Evolutionary conservation across 805 yeast genomes (phyloP).

Genomic region (Kuraishia hungarica): DNA sequence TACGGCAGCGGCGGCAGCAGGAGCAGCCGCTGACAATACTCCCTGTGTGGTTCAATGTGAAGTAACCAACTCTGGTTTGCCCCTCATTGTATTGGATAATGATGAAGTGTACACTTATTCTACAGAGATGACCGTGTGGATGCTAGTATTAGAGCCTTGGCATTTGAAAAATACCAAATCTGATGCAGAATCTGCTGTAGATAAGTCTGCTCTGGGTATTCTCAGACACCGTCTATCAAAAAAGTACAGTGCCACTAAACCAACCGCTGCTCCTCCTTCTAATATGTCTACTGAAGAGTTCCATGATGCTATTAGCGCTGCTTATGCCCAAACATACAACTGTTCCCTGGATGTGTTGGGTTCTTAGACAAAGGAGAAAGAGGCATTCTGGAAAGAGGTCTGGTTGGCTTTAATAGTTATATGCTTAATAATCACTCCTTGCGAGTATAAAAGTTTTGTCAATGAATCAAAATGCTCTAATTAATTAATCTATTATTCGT

Average conservation of each 20-base stretch:
- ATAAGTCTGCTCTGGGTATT: neutral
- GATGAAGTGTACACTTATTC: conserved; percentile 34
- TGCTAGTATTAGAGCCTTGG: conserved; percentile 32
- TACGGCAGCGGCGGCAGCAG: conserved; percentile 12
- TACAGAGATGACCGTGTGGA: conserved; percentile 36
- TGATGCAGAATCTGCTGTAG: neutral
- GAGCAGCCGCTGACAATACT: neutral
- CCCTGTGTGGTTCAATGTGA: conserved; percentile 23
- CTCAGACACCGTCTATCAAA: neutral
- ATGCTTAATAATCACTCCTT: no score
- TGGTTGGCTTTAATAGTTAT: no score
- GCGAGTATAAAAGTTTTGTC: neutral
- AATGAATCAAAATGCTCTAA: neutral
- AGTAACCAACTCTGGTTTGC: conserved; percentile 29
- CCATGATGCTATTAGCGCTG: neutral
- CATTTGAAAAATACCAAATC: conserved; percentile 6
- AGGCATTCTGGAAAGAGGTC: no score
- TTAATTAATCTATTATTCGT: neutral
- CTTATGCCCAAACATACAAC: neutral
- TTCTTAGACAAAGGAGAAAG: neutral
- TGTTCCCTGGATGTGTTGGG: neutral
- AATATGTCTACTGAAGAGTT: neutral
- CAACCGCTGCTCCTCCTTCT: neutral
- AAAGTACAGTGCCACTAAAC: no score
- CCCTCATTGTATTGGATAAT: conserved; percentile 30